A percentile compares a stretch with the other conserved stretches of the same genome.
Conservation (phyloP, 352 stramenopile species). For the Phytophthora cryptogea region DNA sequence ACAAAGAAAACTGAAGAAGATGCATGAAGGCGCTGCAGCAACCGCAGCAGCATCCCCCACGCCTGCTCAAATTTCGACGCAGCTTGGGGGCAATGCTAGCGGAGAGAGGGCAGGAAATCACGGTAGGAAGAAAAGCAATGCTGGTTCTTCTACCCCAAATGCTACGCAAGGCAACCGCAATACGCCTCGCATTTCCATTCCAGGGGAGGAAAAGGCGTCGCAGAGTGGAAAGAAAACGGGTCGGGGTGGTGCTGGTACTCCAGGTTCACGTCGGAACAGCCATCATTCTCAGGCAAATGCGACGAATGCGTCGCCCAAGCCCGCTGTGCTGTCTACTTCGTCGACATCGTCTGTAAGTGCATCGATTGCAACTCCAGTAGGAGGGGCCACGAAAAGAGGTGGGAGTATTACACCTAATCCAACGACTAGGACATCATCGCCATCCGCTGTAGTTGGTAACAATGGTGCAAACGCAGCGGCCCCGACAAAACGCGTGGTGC, state of each 20-base stretch:
- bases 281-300: slow-evolving; percentile 17
- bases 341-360: background rate
- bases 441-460: slow-evolving; percentile 14
- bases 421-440: slow-evolving; percentile 23
- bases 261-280: slow-evolving; percentile 38
- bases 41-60: slow-evolving; percentile 7
- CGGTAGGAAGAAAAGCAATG: slow-evolving; percentile 31
- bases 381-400: slow-evolving; percentile 20
- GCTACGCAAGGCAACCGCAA: slow-evolving; percentile 13
- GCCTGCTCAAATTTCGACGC: slow-evolving; percentile 7
- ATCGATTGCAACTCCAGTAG: slow-evolving; percentile 5
- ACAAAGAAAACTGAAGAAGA: slow-evolving; percentile 72
- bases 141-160: slow-evolving; percentile 18
- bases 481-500: slow-evolving; percentile 79
- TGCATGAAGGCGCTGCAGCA: slow-evolving; percentile 42
- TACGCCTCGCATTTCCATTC: slow-evolving; percentile 32
- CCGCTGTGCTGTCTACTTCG: slow-evolving; percentile 4
- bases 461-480: slow-evolving; percentile 18
- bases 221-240: slow-evolving; percentile 46
- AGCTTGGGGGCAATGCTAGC: slow-evolving; percentile 12
- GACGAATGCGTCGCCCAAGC: slow-evolving; percentile 20
- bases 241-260: slow-evolving; percentile 37
- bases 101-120: slow-evolving; percentile 31
- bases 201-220: slow-evolving; percentile 45
- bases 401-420: slow-evolving; percentile 17